Evolutionary conservation across 495 filamentous ascomycete species (phyloP).

Genomic region (Aspergillus olivimuriae): DNA sequence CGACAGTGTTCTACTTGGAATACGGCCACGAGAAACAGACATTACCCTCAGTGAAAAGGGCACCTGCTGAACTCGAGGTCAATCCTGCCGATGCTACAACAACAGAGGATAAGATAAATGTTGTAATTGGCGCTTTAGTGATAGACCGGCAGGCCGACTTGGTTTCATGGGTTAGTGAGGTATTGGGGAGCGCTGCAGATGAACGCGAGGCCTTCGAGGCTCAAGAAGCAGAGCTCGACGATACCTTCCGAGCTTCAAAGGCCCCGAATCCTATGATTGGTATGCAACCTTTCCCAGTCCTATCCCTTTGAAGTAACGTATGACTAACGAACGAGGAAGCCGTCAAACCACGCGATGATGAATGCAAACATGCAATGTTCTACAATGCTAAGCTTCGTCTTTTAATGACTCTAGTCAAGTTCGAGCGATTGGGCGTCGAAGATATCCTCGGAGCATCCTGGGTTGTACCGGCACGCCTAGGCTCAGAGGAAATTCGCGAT

Average conservation of each 20-base stretch:
- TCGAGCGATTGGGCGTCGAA: slow-evolving; percentile 58
- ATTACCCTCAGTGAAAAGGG: slow-evolving; percentile 44
- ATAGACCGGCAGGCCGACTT: slow-evolving; percentile 68
- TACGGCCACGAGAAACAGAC: slow-evolving; percentile 84
- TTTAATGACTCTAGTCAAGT: slow-evolving; percentile 69
- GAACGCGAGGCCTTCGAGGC: slow-evolving; percentile 79
- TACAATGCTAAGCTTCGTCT: slow-evolving; percentile 87
- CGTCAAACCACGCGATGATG: slow-evolving; percentile 62
- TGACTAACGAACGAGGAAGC: slow-evolving; percentile 31
- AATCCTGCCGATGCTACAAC: slow-evolving; percentile 54
- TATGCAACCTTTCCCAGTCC: slow-evolving; percentile 19
- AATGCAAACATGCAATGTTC: slow-evolving; percentile 67
- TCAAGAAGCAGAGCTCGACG: slow-evolving; percentile 50
- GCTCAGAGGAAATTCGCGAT: slow-evolving; percentile 56
- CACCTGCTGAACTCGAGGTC: slow-evolving; percentile 75
- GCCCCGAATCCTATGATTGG: slow-evolving; percentile 35
- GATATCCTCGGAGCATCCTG: slow-evolving; percentile 73
- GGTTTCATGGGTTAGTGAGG: slow-evolving; percentile 74
- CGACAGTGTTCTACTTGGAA: slow-evolving; percentile 78
- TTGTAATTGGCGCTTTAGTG: slow-evolving; percentile 70
- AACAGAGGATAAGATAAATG: slow-evolving; percentile 61
- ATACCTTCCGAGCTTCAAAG: slow-evolving; percentile 31
- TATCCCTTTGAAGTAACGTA: slow-evolving; percentile 8
- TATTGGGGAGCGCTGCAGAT: slow-evolving; percentile 56
- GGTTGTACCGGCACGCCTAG: slow-evolving; percentile 65